Evolutionary conservation across 495 filamentous ascomycete genomes (phyloP).

Genomic region (Aspergillus affinis): DNA sequence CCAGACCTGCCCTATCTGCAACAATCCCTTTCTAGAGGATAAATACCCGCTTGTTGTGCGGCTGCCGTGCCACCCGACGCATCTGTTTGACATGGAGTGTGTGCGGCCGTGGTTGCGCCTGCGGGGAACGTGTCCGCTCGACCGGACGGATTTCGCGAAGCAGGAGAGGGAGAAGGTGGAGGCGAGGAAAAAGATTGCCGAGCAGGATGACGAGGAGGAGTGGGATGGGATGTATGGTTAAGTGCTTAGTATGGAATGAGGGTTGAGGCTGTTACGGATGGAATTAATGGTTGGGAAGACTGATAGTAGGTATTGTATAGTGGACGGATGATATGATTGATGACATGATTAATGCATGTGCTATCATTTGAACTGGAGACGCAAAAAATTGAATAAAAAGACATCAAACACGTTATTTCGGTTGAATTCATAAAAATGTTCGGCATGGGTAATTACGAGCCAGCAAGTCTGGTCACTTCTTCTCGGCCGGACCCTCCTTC

Average conservation of each 20-base stretch:
- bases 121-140: conserved; percentile 86
- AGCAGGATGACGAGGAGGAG: conserved; percentile 65
- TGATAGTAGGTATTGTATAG: not conserved
- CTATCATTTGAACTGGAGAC: not conserved
- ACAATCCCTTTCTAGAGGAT: conserved; percentile 76
- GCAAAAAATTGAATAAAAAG: not conserved
- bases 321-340: not conserved
- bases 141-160: conserved; percentile 74
- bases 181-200: conserved; percentile 47
- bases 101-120: conserved; percentile 89
- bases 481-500: conserved; percentile 24
- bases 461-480: not conserved
- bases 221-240: conserved; percentile 76
- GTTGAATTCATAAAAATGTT: not conserved
- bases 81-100: conserved; percentile 91
- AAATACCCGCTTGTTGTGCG: conserved; percentile 79
- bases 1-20: conserved; percentile 84
- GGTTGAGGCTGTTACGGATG: not conserved
- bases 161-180: conserved; percentile 64
- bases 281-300: not conserved
- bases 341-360: not conserved
- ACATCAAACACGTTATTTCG: not conserved
- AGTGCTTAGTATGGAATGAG: conserved; percentile 12
- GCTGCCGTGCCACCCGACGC: conserved; percentile 77
- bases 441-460: not conserved